phyloP scores from a whole-genome alignment of 2,329 filamentous ascomycete genomes.

The Phaeosphaeriaceae sp. region DNA sequence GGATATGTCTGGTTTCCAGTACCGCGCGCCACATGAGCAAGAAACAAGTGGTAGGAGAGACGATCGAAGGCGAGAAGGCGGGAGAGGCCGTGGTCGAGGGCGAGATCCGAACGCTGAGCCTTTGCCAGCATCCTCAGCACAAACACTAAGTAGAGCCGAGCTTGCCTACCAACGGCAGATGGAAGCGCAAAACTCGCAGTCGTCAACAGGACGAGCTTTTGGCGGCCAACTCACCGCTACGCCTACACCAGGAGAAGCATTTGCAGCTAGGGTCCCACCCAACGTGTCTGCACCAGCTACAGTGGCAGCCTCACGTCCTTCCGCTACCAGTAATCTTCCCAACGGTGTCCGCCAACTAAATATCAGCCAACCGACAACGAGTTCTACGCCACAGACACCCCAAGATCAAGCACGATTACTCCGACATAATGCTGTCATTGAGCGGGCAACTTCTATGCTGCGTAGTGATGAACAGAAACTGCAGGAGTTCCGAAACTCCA shows the following conservation, averaged over 20 bases:
- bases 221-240: constrained; percentile 77
- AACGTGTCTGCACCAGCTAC: constrained; percentile 45
- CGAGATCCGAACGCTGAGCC: constrained; percentile 87
- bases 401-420: constrained; percentile 82
- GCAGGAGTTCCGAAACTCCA: constrained; percentile 74
- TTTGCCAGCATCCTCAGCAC: constrained; percentile 75
- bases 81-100: constrained; percentile 67
- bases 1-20: constrained; percentile 86
- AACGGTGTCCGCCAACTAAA: constrained; percentile 27
- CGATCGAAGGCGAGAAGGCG: constrained; percentile 51
- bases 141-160: constrained; percentile 83
- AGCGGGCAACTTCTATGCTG: constrained; percentile 81
- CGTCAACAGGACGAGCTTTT: constrained; percentile 79
- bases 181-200: constrained; percentile 87
- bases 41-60: constrained; percentile 61
- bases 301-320: constrained; percentile 47
- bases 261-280: constrained; percentile 56
- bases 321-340: constrained; percentile 22
- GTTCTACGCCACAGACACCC: constrained; percentile 56
- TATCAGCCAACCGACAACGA: constrained; percentile 41
- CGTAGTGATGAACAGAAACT: constrained; percentile 79
- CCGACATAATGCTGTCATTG: constrained; percentile 83
- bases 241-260: constrained; percentile 49
- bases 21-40: constrained; percentile 72
- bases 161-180: constrained; percentile 90